Evolutionary conservation across 108 stramenopile species (phyloP), one percentile per base, ranked within the genome.

Genomic region (Cyclotella distinguenda): DNA sequence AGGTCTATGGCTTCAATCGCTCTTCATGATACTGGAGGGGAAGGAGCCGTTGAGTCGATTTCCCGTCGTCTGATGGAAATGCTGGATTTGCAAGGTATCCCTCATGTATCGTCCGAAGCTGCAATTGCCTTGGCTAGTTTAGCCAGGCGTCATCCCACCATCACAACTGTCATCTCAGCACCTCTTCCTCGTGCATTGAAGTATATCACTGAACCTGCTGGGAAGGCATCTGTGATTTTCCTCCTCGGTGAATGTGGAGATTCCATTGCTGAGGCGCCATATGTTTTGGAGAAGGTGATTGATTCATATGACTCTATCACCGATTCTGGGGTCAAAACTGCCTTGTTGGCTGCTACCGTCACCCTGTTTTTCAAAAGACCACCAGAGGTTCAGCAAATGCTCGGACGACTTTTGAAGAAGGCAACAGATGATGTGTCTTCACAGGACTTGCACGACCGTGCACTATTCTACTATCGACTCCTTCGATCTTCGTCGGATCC

Each of bases 361-460:
- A 97, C 96, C 59, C 79, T 99, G 2, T 98, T 99, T 79, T 98
- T 98, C 74, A 65, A 84, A 67, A 84, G 98, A n/a, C 93, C 99
- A n/a, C 96, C 98, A 1, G 98, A 99, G 78, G 80, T 95, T 44
- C 96, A 97, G 61, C 69, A 69, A 3, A 98, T 98, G 97, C 84
- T 99, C 21, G 97, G 96, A 16, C 80, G 95, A 13, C 89, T 98
- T 10, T 80, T 99, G 54, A 76, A 79, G 36, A 81, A 89, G 43
- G 97, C 95, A 2, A 94, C 92, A 12, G 87, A 97, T 59, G 99
- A 98, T 66, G 86, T 86, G 9, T 81, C 90, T 13, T 86, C 82
- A 18, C 95, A 96, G 43, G 96, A 99, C 81, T 75, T 98, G 51
- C 98, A 98, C 68, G 99, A 99, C 80, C 87, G 97, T 27, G 99